Evolutionary conservation across 2,329 filamentous ascomycete genomes (phyloP), one percentile per base, ranked within the genome.

Genomic region (Penicillium carneum): DNA sequence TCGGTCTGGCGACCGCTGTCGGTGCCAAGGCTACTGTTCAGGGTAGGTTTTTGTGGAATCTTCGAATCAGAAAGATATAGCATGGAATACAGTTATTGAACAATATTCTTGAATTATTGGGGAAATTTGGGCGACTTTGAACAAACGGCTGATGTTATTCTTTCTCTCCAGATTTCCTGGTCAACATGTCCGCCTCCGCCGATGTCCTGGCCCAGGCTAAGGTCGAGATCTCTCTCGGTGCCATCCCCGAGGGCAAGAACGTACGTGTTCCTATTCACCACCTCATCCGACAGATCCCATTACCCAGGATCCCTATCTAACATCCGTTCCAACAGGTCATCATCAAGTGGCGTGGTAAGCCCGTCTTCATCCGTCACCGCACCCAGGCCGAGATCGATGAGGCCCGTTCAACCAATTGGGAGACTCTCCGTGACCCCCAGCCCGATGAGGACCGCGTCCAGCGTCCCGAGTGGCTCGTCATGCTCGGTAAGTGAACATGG

Each of bases 291-390:
- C 39, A 23, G 14, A 41, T 66, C 18, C 31, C 43, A 48, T 11
- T 48, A 6, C 16, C 33, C 34, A 4, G 47, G 38, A 54, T 55
- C 50, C 63, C 63, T 52, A 65, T 63, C 64, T 65, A 56, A 65
- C 58, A 51, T 58, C 43, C 23, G n/a, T 23, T 48, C 50, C 26
- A 57, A 70, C 75, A 93, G 90, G 90, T 99, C 80, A 96, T 99
- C 81, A 96, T 99, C 87, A 99, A 99, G 86, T 99, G 95, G 95
- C 91, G 95, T 86, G 95, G 95, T 81, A 99, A 99, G 91, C 95
- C 95, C 81, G 93, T 99, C 80, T 99, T 99, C 86, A 93, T 99
- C 88, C 93, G 95, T 81, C 95, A 99, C 90, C 92, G 95, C 78
- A 99, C 95, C 73, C 83, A 88, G 75, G 85, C 86, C 76, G 95